Conservation (phyloP, 2,329 filamentous ascomycete genomes). For the Dactylonectria macrodidyma region DNA sequence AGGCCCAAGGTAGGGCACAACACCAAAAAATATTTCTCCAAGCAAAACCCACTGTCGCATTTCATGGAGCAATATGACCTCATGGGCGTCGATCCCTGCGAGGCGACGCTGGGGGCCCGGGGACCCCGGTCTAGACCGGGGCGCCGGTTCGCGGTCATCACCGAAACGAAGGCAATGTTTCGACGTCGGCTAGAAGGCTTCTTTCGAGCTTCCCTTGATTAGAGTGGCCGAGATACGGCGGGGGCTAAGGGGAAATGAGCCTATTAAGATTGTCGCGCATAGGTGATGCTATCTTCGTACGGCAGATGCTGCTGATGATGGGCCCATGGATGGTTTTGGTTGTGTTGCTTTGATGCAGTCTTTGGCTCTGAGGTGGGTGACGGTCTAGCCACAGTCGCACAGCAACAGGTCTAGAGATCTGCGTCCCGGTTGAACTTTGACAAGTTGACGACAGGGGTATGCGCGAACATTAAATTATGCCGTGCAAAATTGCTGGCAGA, state of each 20-base stretch:
- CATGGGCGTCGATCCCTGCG: conserved; percentile 33
- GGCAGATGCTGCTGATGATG: neutral
- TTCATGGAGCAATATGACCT: conserved; percentile 39
- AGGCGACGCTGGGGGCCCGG: conserved; percentile 23
- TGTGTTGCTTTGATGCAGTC: conserved; percentile 12
- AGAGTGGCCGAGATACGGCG: neutral
- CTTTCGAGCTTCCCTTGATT: conserved; percentile 32
- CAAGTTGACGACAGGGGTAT: conserved; percentile 19
- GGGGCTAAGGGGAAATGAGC: neutral
- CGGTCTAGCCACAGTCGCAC: conserved; percentile 12
- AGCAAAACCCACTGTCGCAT: conserved; percentile 2
- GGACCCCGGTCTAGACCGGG: conserved; percentile 35
- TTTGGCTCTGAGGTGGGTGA: neutral
- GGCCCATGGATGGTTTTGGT: neutral
- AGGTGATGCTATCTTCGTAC: neutral
- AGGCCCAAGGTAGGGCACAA: neutral
- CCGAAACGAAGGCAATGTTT: conserved; percentile 35
- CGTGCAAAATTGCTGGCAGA: conserved; percentile 1
- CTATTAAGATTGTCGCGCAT: conserved; percentile 1
- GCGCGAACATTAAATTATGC: neutral
- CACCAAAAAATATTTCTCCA: conserved; percentile 5
- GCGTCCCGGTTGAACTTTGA: conserved; percentile 1
- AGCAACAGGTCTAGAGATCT: conserved; percentile 10
- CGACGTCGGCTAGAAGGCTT: conserved; percentile 34
- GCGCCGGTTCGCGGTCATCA: conserved; percentile 39